Evolutionary conservation across 2,329 filamentous ascomycete genomes (phyloP).

Genomic region (Alternaria longipes): DNA sequence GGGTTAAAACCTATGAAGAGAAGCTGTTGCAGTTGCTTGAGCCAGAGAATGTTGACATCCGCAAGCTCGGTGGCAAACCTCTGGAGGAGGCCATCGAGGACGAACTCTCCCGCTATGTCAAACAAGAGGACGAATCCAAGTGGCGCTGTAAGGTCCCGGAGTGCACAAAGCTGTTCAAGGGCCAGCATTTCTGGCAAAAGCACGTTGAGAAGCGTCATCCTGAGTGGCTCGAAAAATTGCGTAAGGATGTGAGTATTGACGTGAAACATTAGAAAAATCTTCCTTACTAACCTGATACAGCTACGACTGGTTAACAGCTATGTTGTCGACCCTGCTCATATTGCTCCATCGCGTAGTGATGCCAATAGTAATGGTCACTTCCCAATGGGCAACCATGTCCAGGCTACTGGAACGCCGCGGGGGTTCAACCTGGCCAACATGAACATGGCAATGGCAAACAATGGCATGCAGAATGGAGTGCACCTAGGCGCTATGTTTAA

Average conservation of each 20-base stretch:
- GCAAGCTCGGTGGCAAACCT: slow-evolving; percentile 88
- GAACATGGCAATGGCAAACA: slow-evolving; percentile 66
- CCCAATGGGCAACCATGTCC: slow-evolving; percentile 77
- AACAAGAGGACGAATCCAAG: slow-evolving; percentile 97
- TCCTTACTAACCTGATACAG: slow-evolving; percentile 57
- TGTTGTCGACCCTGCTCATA: slow-evolving; percentile 91
- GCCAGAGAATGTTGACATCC: slow-evolving; percentile 84
- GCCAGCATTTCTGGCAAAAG: slow-evolving; percentile 96
- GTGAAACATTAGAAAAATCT: neutral
- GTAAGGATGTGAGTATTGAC: slow-evolving; percentile 75
- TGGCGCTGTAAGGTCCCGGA: slow-evolving; percentile 96
- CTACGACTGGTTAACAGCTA: slow-evolving; percentile 92
- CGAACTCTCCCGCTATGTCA: slow-evolving; percentile 86
- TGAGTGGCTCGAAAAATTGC: slow-evolving; percentile 84
- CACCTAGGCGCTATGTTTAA: slow-evolving; percentile 60
- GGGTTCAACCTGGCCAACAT: slow-evolving; percentile 88
- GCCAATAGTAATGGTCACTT: slow-evolving; percentile 97
- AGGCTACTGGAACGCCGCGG: slow-evolving; percentile 81
- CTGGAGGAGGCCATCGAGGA: slow-evolving; percentile 87
- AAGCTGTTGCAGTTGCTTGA: slow-evolving; percentile 94
- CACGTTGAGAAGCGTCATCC: slow-evolving; percentile 95
- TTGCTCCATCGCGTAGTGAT: slow-evolving; percentile 91
- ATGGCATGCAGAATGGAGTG: slow-evolving; percentile 55
- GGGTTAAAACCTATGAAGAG: slow-evolving; percentile 98
- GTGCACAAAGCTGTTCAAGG: slow-evolving; percentile 96